These are phyloP conservation scores for Iris pallida DNA, from an alignment of 116 monocot species.

Conservation along the genomic window DNA sequence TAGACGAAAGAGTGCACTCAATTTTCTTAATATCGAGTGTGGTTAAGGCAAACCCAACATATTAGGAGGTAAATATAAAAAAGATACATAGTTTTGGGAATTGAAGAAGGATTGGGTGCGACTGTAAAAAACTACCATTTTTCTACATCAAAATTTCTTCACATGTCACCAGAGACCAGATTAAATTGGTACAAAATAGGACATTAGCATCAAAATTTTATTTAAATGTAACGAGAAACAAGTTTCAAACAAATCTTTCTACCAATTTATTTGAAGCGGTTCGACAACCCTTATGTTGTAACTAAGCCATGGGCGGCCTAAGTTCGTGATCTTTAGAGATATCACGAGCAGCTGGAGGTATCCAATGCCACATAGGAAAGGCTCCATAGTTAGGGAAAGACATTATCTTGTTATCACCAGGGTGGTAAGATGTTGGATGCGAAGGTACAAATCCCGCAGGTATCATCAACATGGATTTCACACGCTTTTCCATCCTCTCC, in stretches of 20 bases:
- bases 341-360: slow-evolving; percentile 9
- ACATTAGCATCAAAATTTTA: neutral
- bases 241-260: neutral
- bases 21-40: no score
- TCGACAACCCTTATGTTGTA: neutral
- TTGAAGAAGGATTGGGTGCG: no score
- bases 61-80: no score
- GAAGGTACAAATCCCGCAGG: neutral
- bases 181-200: no score
- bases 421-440: slow-evolving; percentile 2
- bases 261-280: slow-evolving; percentile 7
- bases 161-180: no score
- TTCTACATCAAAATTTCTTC: no score
- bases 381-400: slow-evolving; percentile 10
- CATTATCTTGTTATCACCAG: slow-evolving; percentile 7
- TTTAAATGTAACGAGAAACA: neutral
- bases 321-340: slow-evolving; percentile 10
- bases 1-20: no score
- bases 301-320: slow-evolving; percentile 12
- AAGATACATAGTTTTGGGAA: no score
- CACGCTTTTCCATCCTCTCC: slow-evolving; percentile 7
- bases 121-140: no score
- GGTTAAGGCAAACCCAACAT: no score
- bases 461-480: slow-evolving; percentile 1
- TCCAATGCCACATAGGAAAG: slow-evolving; percentile 12